phyloP scores from a whole-genome alignment of 805 yeast genomes.

The Isabelozyma gotoi region DNA sequence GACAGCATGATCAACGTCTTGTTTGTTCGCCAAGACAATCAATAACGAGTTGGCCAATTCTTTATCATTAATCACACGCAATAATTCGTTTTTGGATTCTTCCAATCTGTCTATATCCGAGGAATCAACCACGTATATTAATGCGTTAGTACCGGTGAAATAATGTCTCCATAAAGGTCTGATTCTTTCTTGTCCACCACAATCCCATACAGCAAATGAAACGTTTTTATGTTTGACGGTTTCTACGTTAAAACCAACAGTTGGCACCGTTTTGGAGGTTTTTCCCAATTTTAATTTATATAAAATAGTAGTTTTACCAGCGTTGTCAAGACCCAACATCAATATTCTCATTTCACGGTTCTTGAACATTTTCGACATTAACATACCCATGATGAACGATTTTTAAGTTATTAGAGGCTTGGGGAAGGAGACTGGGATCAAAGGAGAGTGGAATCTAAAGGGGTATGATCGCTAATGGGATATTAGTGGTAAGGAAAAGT shows the following conservation, averaged over 20 bases:
- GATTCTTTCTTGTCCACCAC: constrained; percentile 93
- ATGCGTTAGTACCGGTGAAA: constrained; percentile 88
- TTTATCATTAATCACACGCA: constrained; percentile 75
- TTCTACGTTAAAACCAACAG: constrained; percentile 92
- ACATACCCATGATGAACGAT: constrained; percentile 16
- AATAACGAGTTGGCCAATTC: constrained; percentile 79
- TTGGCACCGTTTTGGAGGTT: constrained; percentile 79
- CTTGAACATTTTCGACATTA: constrained; percentile 45
- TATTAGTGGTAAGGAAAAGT: neutral
- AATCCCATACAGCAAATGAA: constrained; percentile 89
- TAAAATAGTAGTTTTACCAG: constrained; percentile 87
- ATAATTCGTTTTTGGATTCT: constrained; percentile 76
- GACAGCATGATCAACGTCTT: constrained; percentile 70
- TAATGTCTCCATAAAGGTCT: constrained; percentile 95
- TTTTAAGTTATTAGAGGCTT: too few species aligned
- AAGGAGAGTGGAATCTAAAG: neutral
- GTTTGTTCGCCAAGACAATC: constrained; percentile 86
- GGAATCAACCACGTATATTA: constrained; percentile 87
- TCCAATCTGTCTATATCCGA: constrained; percentile 70
- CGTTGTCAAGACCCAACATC: constrained; percentile 91
- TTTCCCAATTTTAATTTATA: constrained; percentile 79
- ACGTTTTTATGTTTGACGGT: constrained; percentile 80
- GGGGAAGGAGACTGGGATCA: too few species aligned
- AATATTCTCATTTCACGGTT: constrained; percentile 96
- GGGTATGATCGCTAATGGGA: neutral